Conservation (phyloP, 805 yeast genomes). For the Schizosaccharomyces cryophilus region DNA sequence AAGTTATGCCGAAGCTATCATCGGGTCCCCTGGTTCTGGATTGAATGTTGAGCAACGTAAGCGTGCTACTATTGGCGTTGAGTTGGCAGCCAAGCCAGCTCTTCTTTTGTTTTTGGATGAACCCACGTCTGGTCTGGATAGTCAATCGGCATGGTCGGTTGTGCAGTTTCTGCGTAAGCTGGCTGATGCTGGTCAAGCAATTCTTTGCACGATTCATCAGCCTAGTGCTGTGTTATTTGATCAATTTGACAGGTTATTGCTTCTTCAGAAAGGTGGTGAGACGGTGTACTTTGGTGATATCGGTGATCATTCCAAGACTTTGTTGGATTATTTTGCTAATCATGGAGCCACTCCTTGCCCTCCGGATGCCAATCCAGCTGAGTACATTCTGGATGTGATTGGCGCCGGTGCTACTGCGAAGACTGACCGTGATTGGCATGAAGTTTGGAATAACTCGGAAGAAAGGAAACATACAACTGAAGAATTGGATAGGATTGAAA, state of each 20-base stretch:
- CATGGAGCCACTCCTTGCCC: conserved; percentile 49
- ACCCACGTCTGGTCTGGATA: conserved; percentile 50
- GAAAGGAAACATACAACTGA: conserved; percentile 16
- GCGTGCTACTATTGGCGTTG: conserved; percentile 46
- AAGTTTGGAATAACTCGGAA: conserved; percentile 31
- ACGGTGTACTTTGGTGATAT: conserved; percentile 68
- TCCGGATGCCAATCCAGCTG: conserved; percentile 44
- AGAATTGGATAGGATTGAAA: conserved; percentile 14
- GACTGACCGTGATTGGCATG: conserved; percentile 34
- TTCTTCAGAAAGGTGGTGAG: conserved; percentile 50
- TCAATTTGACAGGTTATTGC: conserved; percentile 40
- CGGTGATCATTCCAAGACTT: conserved; percentile 34
- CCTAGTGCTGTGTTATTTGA: conserved; percentile 48
- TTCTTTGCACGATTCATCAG: conserved; percentile 55
- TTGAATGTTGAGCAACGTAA: conserved; percentile 45
- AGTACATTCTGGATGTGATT: conserved; percentile 45
- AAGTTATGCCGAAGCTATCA: conserved; percentile 50
- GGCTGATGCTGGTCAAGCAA: conserved; percentile 50
- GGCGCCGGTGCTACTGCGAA: conserved; percentile 63
- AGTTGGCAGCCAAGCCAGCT: conserved; percentile 43
- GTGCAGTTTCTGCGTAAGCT: conserved; percentile 40
- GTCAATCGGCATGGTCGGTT: conserved; percentile 42
- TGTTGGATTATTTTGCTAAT: conserved; percentile 43
- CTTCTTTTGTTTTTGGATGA: conserved; percentile 37
- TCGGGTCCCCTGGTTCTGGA: conserved; percentile 55